These are phyloP conservation scores for Alisma plantagoaquatica DNA, from an alignment of 106 monocot genomes.

Conservation along the genomic window DNA sequence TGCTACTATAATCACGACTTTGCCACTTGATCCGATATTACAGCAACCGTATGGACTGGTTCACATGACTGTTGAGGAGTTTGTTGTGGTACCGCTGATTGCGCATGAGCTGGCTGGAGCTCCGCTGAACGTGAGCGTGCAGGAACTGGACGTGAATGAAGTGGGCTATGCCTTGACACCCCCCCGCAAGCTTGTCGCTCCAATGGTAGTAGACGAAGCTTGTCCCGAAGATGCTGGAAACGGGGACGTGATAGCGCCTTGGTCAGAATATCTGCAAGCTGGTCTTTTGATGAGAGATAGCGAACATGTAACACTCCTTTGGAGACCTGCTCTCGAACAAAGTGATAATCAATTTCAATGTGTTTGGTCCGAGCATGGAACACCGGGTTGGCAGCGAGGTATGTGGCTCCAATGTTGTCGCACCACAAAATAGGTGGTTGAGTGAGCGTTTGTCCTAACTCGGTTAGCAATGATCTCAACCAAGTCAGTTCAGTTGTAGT, in stretches of 20 bases:
- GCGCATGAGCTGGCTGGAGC: too few relatives aligned
- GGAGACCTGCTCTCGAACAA: slow-evolving; percentile 11
- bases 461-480: background rate
- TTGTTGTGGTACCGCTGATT: too few relatives aligned
- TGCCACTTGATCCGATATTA: too few relatives aligned
- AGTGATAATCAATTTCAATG: slow-evolving; percentile 16
- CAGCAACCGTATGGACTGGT: too few relatives aligned
- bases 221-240: background rate
- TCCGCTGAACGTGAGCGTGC: too few relatives aligned
- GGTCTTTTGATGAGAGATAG: slow-evolving; percentile 3
- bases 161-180: too few relatives aligned
- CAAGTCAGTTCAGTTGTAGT: background rate
- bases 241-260: background rate
- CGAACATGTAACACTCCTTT: background rate
- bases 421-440: slow-evolving; percentile 8
- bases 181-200: too few relatives aligned
- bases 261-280: slow-evolving; percentile 9
- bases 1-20: too few relatives aligned
- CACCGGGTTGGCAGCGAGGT: background rate
- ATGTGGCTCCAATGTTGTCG: slow-evolving; percentile 7
- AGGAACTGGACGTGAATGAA: too few relatives aligned
- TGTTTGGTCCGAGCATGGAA: slow-evolving; percentile 20
- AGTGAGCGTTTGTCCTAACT: background rate
- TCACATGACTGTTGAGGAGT: too few relatives aligned
- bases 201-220: too few relatives aligned